phyloP scores from a whole-genome alignment of 2,329 filamentous ascomycete species.

The Fusarium continuum region DNA sequence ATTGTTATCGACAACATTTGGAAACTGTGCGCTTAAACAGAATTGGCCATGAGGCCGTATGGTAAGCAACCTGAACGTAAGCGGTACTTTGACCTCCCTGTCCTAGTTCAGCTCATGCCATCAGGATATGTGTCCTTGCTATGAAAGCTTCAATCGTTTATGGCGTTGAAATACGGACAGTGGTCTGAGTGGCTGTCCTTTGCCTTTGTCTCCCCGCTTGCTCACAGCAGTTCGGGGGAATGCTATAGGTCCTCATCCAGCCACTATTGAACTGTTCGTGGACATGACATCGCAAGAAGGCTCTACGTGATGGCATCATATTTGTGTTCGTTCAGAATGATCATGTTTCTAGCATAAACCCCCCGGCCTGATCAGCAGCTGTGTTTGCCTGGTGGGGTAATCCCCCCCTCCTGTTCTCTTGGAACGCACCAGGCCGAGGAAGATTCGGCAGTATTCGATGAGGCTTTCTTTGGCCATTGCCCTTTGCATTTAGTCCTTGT shows the following conservation, averaged over 20 bases:
- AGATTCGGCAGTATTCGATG: not conserved
- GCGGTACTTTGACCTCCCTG: no score
- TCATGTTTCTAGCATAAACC: not conserved
- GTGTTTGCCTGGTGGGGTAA: not conserved
- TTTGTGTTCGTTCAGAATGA: not conserved
- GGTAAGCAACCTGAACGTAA: no score
- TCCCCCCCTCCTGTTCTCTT: not conserved
- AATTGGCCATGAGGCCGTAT: no score
- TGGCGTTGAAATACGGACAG: not conserved
- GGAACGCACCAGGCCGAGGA: not conserved
- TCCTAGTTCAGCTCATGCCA: no score
- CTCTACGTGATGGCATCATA: not conserved
- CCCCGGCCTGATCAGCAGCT: not conserved
- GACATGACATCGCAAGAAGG: not conserved
- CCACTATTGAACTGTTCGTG: not conserved
- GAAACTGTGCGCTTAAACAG: no score
- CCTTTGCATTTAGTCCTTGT: not conserved
- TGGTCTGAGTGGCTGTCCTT: not conserved
- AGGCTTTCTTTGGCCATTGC: no score
- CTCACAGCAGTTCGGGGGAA: not conserved
- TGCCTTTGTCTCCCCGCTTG: not conserved
- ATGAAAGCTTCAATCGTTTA: no score
- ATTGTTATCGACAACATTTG: no score
- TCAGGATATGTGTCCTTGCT: no score
- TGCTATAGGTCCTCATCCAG: no score